A percentile compares a stretch with the other conserved stretches of the same genome.
These are phyloP conservation scores for Epichloe coenophiala DNA, from an alignment of 2,329 filamentous ascomycete genomes.

Conservation along the genomic window DNA sequence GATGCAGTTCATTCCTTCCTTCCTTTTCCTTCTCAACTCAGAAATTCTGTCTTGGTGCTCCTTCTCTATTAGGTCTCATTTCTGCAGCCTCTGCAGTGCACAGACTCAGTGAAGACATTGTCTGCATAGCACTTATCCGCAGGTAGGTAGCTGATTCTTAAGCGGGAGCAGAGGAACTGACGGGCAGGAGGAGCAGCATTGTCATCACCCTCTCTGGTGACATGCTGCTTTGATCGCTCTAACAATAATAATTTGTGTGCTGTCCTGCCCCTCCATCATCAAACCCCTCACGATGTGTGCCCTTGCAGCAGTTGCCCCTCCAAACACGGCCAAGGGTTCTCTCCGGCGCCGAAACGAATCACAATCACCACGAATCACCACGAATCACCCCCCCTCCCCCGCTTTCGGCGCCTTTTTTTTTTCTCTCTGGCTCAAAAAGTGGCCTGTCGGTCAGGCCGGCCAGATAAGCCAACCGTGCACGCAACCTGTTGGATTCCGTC, in stretches of 20 bases:
- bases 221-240: no score
- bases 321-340: neutral
- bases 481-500: neutral
- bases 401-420: conserved; percentile 20
- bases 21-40: neutral
- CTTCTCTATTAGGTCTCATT: neutral
- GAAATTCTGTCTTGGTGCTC: neutral
- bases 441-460: conserved; percentile 6
- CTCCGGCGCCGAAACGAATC: neutral
- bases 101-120: neutral
- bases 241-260: neutral
- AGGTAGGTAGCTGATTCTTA: neutral
- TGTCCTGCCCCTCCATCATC: neutral
- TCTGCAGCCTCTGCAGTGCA: neutral
- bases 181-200: no score
- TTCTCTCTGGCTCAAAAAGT: conserved; percentile 7
- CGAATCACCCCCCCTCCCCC: conserved; percentile 11
- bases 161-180: no score
- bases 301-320: neutral
- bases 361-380: neutral
- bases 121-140: neutral
- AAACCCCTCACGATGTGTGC: no score
- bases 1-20: neutral
- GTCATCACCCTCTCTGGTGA: no score
- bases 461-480: neutral